phyloP scores from a whole-genome alignment of 352 stramenopile species.

The Globisporangium canariense region DNA sequence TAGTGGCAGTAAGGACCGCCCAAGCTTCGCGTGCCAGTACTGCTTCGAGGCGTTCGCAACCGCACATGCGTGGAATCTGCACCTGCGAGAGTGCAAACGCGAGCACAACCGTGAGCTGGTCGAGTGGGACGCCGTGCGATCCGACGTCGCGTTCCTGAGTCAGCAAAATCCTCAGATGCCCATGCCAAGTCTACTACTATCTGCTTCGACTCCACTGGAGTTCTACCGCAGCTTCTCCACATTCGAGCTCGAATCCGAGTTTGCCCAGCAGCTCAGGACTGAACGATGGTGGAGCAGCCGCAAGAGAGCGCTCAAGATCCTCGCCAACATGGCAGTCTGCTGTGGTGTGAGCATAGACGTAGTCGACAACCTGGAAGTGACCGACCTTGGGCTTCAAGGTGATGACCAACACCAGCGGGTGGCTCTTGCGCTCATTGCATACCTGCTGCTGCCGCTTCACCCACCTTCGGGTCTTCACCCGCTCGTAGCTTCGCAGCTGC shows the following conservation, averaged over 20 bases:
- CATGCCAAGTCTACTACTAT: neutral
- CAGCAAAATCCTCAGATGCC: neutral
- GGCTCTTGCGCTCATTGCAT: slow-evolving; percentile 10
- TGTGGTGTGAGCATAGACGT: neutral
- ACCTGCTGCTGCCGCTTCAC: slow-evolving; percentile 1
- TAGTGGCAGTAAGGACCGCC: neutral
- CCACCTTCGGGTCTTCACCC: neutral
- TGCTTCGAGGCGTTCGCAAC: slow-evolving; percentile 15
- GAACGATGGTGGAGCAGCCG: neutral
- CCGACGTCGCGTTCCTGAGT: slow-evolving; percentile 12
- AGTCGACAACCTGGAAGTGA: neutral
- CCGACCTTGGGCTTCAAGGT: neutral
- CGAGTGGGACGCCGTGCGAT: slow-evolving; percentile 11
- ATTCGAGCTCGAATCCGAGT: neutral
- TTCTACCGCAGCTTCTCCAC: neutral
- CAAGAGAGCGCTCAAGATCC: neutral
- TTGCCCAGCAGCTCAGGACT: neutral
- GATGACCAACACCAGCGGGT: neutral
- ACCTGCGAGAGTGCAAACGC: slow-evolving; percentile 3
- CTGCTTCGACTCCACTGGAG: neutral
- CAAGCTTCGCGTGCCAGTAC: slow-evolving; percentile 9
- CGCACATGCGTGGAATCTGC: slow-evolving; percentile 2
- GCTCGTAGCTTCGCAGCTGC: slow-evolving; percentile 4
- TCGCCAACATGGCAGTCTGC: slow-evolving; percentile 1
- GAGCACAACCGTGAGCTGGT: neutral